Evolutionary conservation across 495 filamentous ascomycete species (phyloP).

Genomic region (Schizothecium vesticola): DNA sequence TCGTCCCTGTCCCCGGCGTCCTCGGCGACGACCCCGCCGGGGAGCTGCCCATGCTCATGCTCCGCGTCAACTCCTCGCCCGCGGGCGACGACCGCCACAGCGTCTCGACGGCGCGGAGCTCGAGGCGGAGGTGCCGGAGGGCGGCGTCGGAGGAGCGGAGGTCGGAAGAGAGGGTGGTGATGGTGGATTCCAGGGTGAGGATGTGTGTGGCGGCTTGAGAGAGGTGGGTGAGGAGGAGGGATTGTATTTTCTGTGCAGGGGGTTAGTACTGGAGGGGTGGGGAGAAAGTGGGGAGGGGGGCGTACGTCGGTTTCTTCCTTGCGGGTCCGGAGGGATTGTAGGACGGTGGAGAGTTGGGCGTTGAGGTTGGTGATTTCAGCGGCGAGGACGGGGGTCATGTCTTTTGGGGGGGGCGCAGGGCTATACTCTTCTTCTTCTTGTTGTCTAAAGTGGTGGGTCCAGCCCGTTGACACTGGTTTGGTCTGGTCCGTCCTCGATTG

Average conservation of each 20-base stretch:
- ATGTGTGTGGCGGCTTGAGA: background rate
- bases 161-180: conserved; percentile 29
- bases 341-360: background rate
- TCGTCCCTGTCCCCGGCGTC: background rate
- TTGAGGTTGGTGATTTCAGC: background rate
- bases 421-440: background rate
- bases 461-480: background rate
- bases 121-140: conserved; percentile 47
- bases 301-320: background rate
- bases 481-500: background rate
- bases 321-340: background rate
- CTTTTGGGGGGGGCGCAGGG: background rate
- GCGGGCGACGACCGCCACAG: conserved; percentile 36
- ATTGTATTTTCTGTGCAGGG: background rate
- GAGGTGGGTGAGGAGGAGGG: background rate
- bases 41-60: background rate
- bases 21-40: background rate
- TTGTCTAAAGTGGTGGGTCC: background rate
- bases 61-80: background rate
- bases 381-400: background rate
- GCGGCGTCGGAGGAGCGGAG: conserved; percentile 30
- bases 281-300: too few relatives aligned
- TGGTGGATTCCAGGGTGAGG: conserved; percentile 25
- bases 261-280: background rate
- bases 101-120: conserved; percentile 50